Evolutionary conservation across 768 basidiomycete species (phyloP).

Genomic region (Rhodosporidiobolus sp.): DNA sequence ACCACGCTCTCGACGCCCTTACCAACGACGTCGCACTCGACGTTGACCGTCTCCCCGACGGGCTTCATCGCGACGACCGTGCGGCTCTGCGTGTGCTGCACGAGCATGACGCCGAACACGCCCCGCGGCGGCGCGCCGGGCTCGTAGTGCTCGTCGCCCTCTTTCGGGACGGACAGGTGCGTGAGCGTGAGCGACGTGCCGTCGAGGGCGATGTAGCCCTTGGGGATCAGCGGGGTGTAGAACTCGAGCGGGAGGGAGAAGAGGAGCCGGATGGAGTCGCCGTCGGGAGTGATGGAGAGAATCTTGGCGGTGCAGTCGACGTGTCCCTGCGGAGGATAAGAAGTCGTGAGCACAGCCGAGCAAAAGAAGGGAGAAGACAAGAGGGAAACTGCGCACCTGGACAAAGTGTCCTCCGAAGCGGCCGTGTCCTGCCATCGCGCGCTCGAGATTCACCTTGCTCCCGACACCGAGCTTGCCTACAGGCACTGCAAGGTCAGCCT

Average conservation of each 20-base stretch:
- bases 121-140: conserved; percentile 45
- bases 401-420: conserved; percentile 97
- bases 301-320: conserved; percentile 85
- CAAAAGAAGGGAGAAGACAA: background rate
- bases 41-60: conserved; percentile 78
- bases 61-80: conserved; percentile 73
- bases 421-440: conserved; percentile 86
- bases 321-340: conserved; percentile 68
- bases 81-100: conserved; percentile 86
- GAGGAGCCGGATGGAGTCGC: conserved; percentile 78
- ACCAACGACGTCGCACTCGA: conserved; percentile 92
- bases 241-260: conserved; percentile 61
- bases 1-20: conserved; percentile 89
- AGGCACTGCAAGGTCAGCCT: too few species aligned
- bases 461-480: conserved; percentile 74
- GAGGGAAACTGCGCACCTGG: conserved; percentile 60
- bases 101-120: conserved; percentile 85
- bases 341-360: background rate
- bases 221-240: conserved; percentile 68
- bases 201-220: conserved; percentile 92
- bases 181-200: conserved; percentile 92
- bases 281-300: conserved; percentile 64
- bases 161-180: conserved; percentile 59
- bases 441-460: conserved; percentile 82
- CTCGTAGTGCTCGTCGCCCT: conserved; percentile 43